These are phyloP conservation scores for Aspergillus campestris DNA, from an alignment of 495 filamentous ascomycete species.

Conservation along the genomic window DNA sequence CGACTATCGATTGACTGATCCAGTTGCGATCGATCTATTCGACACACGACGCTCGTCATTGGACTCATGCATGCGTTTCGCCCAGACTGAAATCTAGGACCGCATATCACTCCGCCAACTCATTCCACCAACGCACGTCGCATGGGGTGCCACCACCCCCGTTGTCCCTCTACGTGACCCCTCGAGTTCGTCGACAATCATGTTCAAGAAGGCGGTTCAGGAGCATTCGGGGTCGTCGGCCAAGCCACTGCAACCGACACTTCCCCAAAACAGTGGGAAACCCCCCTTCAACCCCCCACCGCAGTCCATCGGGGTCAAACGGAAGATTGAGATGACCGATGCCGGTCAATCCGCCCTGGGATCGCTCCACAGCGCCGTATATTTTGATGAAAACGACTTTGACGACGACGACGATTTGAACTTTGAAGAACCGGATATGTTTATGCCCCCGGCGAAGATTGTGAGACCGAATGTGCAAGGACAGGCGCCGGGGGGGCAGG, in stretches of 20 bases:
- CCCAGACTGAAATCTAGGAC: slow-evolving; percentile 7
- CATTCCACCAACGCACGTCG: slow-evolving; percentile 2
- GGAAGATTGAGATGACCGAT: slow-evolving; percentile 34
- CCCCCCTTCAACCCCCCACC: slow-evolving; percentile 14
- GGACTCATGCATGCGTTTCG: background rate
- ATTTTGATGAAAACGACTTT: slow-evolving; percentile 49
- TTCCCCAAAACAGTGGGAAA: slow-evolving; percentile 17
- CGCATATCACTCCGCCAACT: slow-evolving; percentile 14
- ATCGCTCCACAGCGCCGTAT: slow-evolving; percentile 37
- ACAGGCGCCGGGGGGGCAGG: slow-evolving; percentile 14
- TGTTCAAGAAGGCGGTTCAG: slow-evolving; percentile 40
- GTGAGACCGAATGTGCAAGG: slow-evolving; percentile 9
- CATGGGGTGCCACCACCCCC: too few relatives aligned
- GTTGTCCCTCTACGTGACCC: background rate
- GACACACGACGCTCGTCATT: background rate
- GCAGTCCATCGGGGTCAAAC: slow-evolving; percentile 30
- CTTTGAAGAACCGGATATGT: slow-evolving; percentile 31
- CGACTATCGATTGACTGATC: background rate
- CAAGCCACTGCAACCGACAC: slow-evolving; percentile 32
- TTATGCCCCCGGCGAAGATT: slow-evolving; percentile 14
- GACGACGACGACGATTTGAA: slow-evolving; percentile 45
- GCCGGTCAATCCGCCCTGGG: slow-evolving; percentile 26
- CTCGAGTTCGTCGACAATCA: slow-evolving; percentile 23
- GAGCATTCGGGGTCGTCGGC: slow-evolving; percentile 26
- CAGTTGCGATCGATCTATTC: slow-evolving; percentile 1